Evolutionary conservation across 345 rosid species (phyloP), one percentile per base, ranked within the genome.

Genomic region (Punica granatum): DNA sequence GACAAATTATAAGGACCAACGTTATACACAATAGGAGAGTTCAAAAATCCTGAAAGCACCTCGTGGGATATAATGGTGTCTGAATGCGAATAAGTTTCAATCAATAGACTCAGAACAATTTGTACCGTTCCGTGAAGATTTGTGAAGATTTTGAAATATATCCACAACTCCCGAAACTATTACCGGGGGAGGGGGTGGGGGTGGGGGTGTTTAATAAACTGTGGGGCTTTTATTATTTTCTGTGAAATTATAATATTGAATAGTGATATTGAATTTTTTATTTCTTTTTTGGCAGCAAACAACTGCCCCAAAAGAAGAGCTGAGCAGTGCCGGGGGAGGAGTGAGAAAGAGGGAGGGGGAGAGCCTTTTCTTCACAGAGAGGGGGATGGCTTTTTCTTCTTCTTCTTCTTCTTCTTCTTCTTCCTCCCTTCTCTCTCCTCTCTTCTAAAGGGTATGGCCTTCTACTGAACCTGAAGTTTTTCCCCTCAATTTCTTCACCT

Each of bases 231-330:
- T 28, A 21, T 37, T 31, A 13, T 60, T 60, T 62, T 61, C 67
- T 35, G 72, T 60, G 65, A 42, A 30, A 6, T 43, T 43, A 18
- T 43, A n/a, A n/a, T 61, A 42, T 69, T 4, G 49, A 13, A 23
- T 9, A 7, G 15, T 28, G 6, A 3, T 34, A 36, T 26, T 51
- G 41, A 7, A 31, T 3, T 67, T 34, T 21, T 56, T 3, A 18
- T 46, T 25, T 35, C 30, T 13, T 35, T 26, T 37, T 31, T n/a
- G 31, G 15, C 31, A 42, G 64, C 30, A 56, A 65, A 65, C 54
- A 59, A 37, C 62, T 63, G 60, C 61, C 34, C 61, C 19, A 63
- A 71, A 54, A 58, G 65, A 26, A 49, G 44, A 54, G 65, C 67
- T 63, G 74, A n/a, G 61, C 58, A 56, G 61, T 4, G 19, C 5